Base-by-base conservation (phyloP, 2,329 filamentous ascomycete genomes). In the Colletotrichum horii region DNA sequence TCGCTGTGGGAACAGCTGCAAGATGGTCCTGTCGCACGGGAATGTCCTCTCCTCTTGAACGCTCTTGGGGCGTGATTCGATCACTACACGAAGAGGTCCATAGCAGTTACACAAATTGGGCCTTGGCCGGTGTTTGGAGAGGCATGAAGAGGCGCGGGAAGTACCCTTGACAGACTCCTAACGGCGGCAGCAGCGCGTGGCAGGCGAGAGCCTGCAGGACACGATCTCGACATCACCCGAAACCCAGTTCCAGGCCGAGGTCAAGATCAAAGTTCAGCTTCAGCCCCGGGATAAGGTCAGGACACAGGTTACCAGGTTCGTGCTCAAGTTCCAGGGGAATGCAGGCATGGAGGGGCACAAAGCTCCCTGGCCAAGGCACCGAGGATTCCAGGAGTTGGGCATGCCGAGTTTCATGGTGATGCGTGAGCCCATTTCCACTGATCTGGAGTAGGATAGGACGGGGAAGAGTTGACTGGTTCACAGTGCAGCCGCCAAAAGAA, bases 121-220 rank as follows among this genome's bases (percentile, higher is more conserved):
- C 16, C 38, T n/a, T 3, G 9, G 19, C 38, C 19, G 19, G 19
- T n/a, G 38, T n/a, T n/a, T 48, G 6, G 12, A 48, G 19, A 48
- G 11, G 19, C 19, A n/a, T 48, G 9, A 4, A n/a, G 19, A 48
- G 19, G n/a, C 19, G 8, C 12, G 9, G 38, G n/a, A 19, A 38
- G 38, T n/a, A 1, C 8, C 19, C 2, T 1, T 6, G 38, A 43
- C 19, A 8, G 4, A 32, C 8, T 4, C 4, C 5, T 4, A 43
- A 43, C 38, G 15, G 16, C 16, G 19, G 19, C 19, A 6, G 16
- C 36, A 38, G 36, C 16, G 19, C 5, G 19, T 19, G 16, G 4
- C 16, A 38, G 8, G 36, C 36, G 16, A 38, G 16, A 38, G 19
- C 8, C 16, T 19, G 16, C 7, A 36, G 34, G 14, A 14, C 6